These are phyloP conservation scores for Aspergillus kassunensis DNA, from an alignment of 495 filamentous ascomycete species.

Conservation along the genomic window DNA sequence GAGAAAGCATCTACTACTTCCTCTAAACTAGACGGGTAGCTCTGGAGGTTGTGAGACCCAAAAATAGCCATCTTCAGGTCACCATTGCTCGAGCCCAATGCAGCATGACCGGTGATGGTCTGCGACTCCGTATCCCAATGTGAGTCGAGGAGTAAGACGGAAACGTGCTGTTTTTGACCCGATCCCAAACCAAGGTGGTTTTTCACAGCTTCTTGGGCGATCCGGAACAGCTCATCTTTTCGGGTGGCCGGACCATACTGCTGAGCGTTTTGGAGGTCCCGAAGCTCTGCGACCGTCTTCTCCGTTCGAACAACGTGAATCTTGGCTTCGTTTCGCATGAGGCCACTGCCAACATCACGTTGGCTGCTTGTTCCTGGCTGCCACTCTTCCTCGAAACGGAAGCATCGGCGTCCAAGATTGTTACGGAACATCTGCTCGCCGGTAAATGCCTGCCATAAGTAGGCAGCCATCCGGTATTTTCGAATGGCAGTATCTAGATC, in stretches of 20 bases:
- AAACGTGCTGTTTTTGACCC: conserved; percentile 82
- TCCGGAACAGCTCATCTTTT: conserved; percentile 66
- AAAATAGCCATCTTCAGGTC: conserved; percentile 82
- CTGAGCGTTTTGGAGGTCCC: conserved; percentile 74
- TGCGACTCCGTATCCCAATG: conserved; percentile 76
- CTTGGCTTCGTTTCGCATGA: conserved; percentile 84
- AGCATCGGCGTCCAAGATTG: conserved; percentile 75
- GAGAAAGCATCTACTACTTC: conserved; percentile 81
- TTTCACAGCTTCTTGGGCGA: conserved; percentile 70
- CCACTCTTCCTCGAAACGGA: conserved; percentile 92
- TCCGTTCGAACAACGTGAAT: conserved; percentile 76
- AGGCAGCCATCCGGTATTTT: conserved; percentile 88
- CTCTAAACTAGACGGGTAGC: conserved; percentile 78
- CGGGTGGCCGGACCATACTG: conserved; percentile 65
- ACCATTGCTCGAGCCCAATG: conserved; percentile 62
- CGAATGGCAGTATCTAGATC: conserved; percentile 70
- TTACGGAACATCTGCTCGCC: conserved; percentile 92
- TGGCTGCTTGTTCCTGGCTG: conserved; percentile 69
- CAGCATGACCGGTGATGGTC: conserved; percentile 75
- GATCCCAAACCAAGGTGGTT: conserved; percentile 67
- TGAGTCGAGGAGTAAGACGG: conserved; percentile 75
- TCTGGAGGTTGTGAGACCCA: conserved; percentile 83
- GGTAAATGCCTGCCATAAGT: conserved; percentile 94
- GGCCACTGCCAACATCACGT: conserved; percentile 61
- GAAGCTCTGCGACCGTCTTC: conserved; percentile 81